A percentile compares a stretch with the other conserved stretches of the same genome.
These are phyloP conservation scores for Aspergillus novoparasiticus DNA, from an alignment of 2,329 filamentous ascomycete species.

Conservation along the genomic window DNA sequence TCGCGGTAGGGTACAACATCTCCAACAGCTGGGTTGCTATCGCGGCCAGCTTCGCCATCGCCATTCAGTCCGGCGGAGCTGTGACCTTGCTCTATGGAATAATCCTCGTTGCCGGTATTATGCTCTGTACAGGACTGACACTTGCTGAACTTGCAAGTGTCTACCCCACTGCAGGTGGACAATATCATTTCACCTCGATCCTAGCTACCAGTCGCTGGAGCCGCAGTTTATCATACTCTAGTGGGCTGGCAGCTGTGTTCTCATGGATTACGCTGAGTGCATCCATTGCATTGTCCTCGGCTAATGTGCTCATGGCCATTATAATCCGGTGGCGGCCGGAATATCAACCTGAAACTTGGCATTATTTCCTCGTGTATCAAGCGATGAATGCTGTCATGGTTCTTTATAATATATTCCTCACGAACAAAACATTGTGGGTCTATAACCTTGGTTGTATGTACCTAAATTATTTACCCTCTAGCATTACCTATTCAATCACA, in stretches of 20 bases:
- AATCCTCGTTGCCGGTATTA: constrained; percentile 22
- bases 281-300: constrained; percentile 21
- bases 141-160: constrained; percentile 33
- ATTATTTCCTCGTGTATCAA: constrained; percentile 27
- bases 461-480: background rate
- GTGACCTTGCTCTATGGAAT: constrained; percentile 27
- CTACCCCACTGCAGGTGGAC: constrained; percentile 33
- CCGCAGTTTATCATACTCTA: constrained; percentile 24
- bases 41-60: constrained; percentile 27
- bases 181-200: constrained; percentile 34
- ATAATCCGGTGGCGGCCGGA: constrained; percentile 24
- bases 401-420: constrained; percentile 23
- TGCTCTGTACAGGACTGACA: constrained; percentile 25
- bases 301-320: constrained; percentile 25
- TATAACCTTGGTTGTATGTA: constrained; percentile 26
- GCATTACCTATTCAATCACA: background rate
- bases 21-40: constrained; percentile 30
- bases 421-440: constrained; percentile 26
- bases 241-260: constrained; percentile 25
- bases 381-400: constrained; percentile 20
- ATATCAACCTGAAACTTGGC: constrained; percentile 24
- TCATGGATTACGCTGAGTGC: constrained; percentile 25
- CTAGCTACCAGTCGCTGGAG: constrained; percentile 28
- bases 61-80: constrained; percentile 25
- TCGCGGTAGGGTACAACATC: constrained; percentile 28